A percentile compares a stretch with the other conserved stretches of the same genome.
phyloP scores from a whole-genome alignment of 2,329 filamentous ascomycete genomes.

The Cladosporium sp. region DNA sequence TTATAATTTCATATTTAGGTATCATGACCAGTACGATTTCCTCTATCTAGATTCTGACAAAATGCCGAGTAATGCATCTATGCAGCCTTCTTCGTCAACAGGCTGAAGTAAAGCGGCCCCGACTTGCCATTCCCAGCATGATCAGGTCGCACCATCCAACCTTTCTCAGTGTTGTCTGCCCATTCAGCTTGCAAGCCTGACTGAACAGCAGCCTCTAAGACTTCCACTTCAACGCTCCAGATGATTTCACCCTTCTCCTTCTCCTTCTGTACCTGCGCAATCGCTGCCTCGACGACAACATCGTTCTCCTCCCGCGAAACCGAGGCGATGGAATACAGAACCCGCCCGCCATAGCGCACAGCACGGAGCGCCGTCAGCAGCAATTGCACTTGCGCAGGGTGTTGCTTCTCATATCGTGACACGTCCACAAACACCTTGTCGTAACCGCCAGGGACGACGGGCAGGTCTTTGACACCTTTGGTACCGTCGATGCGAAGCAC shows the following conservation, averaged over 20 bases:
- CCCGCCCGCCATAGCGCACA: slow-evolving; percentile 32
- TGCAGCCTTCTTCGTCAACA: slow-evolving; percentile 31
- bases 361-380: slow-evolving; percentile 36
- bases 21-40: too few relatives aligned
- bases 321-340: slow-evolving; percentile 41
- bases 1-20: too few relatives aligned
- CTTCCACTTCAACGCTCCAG: slow-evolving; percentile 30
- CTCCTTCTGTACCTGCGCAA: slow-evolving; percentile 34
- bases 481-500: slow-evolving; percentile 24
- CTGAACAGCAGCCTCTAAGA: slow-evolving; percentile 21
- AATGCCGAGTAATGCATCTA: too few relatives aligned
- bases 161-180: slow-evolving; percentile 33
- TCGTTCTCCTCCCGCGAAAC: slow-evolving; percentile 40
- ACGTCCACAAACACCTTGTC: slow-evolving; percentile 41
- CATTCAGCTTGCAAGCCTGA: slow-evolving; percentile 15
- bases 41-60: too few relatives aligned
- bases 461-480: slow-evolving; percentile 22
- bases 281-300: slow-evolving; percentile 35
- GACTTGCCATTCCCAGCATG: slow-evolving; percentile 33
- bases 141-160: slow-evolving; percentile 40
- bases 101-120: slow-evolving; percentile 40
- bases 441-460: slow-evolving; percentile 32
- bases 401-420: slow-evolving; percentile 40
- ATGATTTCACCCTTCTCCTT: slow-evolving; percentile 30
- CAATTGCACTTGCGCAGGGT: slow-evolving; percentile 35